phyloP scores from a whole-genome alignment of 495 filamentous ascomycete genomes.

The Penicillium pancosmium region DNA sequence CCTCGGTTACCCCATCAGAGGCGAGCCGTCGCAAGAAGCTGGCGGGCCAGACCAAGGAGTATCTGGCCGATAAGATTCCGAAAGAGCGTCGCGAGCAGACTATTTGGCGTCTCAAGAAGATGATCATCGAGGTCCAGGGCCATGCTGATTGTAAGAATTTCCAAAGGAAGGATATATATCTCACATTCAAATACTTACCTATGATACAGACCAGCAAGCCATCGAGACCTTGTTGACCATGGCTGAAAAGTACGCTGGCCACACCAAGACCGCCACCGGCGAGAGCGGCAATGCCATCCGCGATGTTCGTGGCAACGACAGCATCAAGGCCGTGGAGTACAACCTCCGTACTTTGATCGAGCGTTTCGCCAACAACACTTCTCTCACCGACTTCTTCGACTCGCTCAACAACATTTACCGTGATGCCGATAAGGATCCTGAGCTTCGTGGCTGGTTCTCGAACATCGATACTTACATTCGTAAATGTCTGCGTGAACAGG shows the following conservation, averaged over 20 bases:
- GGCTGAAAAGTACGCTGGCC: conserved; percentile 83
- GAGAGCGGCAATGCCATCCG: conserved; percentile 68
- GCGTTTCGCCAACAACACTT: conserved; percentile 94
- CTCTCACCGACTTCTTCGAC: conserved; percentile 80
- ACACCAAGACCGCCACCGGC: conserved; percentile 63
- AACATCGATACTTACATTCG: conserved; percentile 72
- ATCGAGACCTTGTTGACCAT: conserved; percentile 81
- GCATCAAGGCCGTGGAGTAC: conserved; percentile 69
- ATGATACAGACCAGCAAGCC: conserved; percentile 69
- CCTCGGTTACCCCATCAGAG: conserved; percentile 20
- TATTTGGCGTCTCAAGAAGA: conserved; percentile 95
- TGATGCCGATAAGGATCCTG: conserved; percentile 88
- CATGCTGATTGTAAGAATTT: conserved; percentile 76
- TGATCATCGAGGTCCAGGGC: conserved; percentile 93
- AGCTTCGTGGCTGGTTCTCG: conserved; percentile 90
- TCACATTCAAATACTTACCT: conserved; percentile 8
- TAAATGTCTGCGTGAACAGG: conserved; percentile 82
- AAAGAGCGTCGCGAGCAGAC: conserved; percentile 92
- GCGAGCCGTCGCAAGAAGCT: conserved; percentile 32
- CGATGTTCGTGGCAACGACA: conserved; percentile 63
- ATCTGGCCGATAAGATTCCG: conserved; percentile 81
- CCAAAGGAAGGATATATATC: neutral
- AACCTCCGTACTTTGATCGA: conserved; percentile 87
- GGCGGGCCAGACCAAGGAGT: conserved; percentile 62
- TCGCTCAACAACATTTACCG: conserved; percentile 84